Evolutionary conservation across 129 eudicot species (phyloP), one percentile per base, ranked within the genome.

Genomic region (Centaurea solstitialis): DNA sequence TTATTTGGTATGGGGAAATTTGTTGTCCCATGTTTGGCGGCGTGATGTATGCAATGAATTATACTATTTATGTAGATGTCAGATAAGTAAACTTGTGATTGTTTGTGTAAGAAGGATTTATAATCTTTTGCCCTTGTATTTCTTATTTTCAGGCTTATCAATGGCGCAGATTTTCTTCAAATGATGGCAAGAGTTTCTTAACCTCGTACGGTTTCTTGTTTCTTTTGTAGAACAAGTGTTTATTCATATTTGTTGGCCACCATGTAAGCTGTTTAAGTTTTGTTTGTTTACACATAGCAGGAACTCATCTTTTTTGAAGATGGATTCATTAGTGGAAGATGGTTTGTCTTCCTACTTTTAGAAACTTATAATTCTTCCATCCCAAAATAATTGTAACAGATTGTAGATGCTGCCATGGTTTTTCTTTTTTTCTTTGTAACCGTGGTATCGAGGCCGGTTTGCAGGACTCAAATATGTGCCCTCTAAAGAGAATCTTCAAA

Each of bases 381-480:
- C 53, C 9, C 79, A 59, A 62, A 82, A 83, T 83, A 83, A 83
- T 82, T 71, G 79, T 77, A 83, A 62, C 45, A 18, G 40, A 61
- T 82, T 41, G 78, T 62, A 17, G 78, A 35, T 70, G 74, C 26
- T 70, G 75, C 61, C 7, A 68, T 33, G 37, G 37, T 33, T 33
- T 33, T 33, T 33, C 5, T 33, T 33, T 33, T 33, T 33, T 33
- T 33, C 5, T 33, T 33, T 3, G 4, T 33, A 33, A 33, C 37
- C 37, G 5, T 33, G 37, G 37, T 33, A 5, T 33, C 4, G 5
- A 33, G 5, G 37, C 5, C 5, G 37, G 37, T 33, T 33, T 33
- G 5, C 37, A 33, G 5, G 37, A 33, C 37, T 33, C 37, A 33
- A 33, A 33, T 33, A 33, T 33, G 4, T 33, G 30, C 30, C 30